Evolutionary conservation across 202 grass and related monocot species (phyloP), one percentile per base, ranked within the genome.

Genomic region (Setaria italica): DNA sequence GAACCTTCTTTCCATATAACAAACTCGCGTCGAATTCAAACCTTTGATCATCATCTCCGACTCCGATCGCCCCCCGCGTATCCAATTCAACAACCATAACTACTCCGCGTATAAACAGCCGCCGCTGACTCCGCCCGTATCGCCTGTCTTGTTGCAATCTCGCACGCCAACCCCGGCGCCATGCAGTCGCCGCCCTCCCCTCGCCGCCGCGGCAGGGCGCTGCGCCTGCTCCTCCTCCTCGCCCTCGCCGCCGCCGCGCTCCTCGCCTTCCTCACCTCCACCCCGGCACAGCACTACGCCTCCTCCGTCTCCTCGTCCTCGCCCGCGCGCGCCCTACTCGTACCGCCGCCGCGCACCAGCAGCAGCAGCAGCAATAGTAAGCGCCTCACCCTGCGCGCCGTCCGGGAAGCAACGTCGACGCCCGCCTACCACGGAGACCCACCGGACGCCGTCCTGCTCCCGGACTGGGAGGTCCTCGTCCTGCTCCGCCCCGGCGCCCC

Each of bases 391-490:
- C 73, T 68, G 54, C 70, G 62, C 30, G 62, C 79, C 43, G 62
- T 83, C 78, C 49, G 34, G 11, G 11, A 45, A 8, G 11, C n/a
- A 14, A 1, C 42, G 72, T 6, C 13, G 49, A 0, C 11, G 20
- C 49, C 42, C 25, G 12, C 47, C 25, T 7, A 9, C 15, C 39
- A 5, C 39, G 20, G 6, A 5, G 41, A 7, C 11, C 30, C 0
- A 30, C 10, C 35, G 11, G 67, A 85, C n/a, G 63, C 82, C 47
- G 85, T 94, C 19, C 90, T 97, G 58, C 56, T 97, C 3, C 90
- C 86, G 7, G 95, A 93, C 80, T 93, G 88, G 95, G 88, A 97
- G 82, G 84, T 87, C 45, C 72, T 92, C 41, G 66, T 94, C 70
- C 65, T 97, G 62, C 86, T 90, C 62, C 85, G 51, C 19, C 81